Evolutionary conservation across 768 basidiomycete genomes (phyloP).

Genomic region (Rhizopogon sp.): DNA sequence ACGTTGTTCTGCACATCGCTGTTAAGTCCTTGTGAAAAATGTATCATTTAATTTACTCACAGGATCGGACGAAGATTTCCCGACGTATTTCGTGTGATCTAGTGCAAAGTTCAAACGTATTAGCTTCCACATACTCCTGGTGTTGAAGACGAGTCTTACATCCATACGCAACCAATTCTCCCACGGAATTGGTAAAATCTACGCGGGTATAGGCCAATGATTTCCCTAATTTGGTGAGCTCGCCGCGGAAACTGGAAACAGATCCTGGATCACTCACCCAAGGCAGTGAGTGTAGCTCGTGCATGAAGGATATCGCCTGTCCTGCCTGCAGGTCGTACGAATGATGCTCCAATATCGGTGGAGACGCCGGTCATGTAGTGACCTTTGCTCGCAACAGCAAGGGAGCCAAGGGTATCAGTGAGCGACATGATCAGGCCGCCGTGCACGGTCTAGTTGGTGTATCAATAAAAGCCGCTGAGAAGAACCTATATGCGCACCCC

Average conservation of each 20-base stretch:
- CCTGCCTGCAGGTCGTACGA: constrained; percentile 72
- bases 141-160: constrained; percentile 39
- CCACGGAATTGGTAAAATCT: constrained; percentile 62
- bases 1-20: constrained; percentile 53
- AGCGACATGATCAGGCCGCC: constrained; percentile 79
- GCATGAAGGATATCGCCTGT: constrained; percentile 62
- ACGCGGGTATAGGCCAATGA: constrained; percentile 77
- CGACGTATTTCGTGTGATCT: constrained; percentile 88
- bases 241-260: background rate
- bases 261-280: constrained; percentile 40
- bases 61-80: constrained; percentile 50
- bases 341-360: constrained; percentile 75
- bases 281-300: constrained; percentile 60
- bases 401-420: constrained; percentile 80
- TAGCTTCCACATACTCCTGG: background rate
- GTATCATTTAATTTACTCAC: constrained; percentile 19
- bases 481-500: constrained; percentile 45
- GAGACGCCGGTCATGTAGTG: constrained; percentile 88
- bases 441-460: constrained; percentile 48
- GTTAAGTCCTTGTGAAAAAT: background rate
- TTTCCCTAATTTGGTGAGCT: constrained; percentile 45
- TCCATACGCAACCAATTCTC: constrained; percentile 77
- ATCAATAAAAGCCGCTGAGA: background rate
- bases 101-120: constrained; percentile 4
- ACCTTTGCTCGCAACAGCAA: constrained; percentile 78